These are phyloP conservation scores for Pyrenophora teres DNA, from an alignment of 2,329 filamentous ascomycete species.

Conservation along the genomic window DNA sequence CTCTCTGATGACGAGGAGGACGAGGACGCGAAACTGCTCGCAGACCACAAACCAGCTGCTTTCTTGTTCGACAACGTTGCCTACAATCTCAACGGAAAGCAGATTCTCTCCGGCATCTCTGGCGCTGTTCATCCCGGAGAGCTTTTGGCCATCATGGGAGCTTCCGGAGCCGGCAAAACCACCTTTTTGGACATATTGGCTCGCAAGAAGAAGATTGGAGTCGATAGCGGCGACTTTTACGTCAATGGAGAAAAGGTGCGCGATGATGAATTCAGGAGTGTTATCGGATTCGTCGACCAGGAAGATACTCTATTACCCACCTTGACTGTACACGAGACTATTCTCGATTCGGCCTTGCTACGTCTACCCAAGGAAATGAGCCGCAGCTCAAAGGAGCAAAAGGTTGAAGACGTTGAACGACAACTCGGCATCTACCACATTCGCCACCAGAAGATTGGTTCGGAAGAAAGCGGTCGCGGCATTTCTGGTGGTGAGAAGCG, in stretches of 20 bases:
- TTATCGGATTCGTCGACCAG: conserved; percentile 96
- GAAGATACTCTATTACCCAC: conserved; percentile 97
- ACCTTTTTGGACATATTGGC: conserved; percentile 96
- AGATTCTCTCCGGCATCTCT: conserved; percentile 78
- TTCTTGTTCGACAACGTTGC: conserved; percentile 86
- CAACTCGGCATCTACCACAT: conserved; percentile 95
- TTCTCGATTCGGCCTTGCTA: conserved; percentile 88
- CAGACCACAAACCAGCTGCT: conserved; percentile 87
- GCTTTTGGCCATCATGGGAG: conserved; percentile 96
- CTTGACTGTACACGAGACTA: conserved; percentile 96
- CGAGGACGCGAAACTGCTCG: conserved; percentile 82
- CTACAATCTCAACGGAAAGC: conserved; percentile 84
- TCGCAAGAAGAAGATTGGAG: conserved; percentile 92
- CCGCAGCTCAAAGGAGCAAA: conserved; percentile 81
- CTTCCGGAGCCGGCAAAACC: conserved; percentile 95
- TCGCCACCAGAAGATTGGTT: conserved; percentile 91
- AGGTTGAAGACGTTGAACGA: conserved; percentile 89
- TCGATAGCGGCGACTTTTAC: conserved; percentile 78
- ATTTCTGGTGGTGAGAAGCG: conserved; percentile 98
- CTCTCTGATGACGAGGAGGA: conserved; percentile 83
- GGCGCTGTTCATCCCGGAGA: conserved; percentile 95
- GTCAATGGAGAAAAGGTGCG: conserved; percentile 90
- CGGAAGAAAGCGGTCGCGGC: conserved; percentile 91
- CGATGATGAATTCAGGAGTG: conserved; percentile 83
- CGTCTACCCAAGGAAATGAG: conserved; percentile 94